Conservation (phyloP, 1,284 basidiomycete genomes). For the Ganoderma multipileum region DNA sequence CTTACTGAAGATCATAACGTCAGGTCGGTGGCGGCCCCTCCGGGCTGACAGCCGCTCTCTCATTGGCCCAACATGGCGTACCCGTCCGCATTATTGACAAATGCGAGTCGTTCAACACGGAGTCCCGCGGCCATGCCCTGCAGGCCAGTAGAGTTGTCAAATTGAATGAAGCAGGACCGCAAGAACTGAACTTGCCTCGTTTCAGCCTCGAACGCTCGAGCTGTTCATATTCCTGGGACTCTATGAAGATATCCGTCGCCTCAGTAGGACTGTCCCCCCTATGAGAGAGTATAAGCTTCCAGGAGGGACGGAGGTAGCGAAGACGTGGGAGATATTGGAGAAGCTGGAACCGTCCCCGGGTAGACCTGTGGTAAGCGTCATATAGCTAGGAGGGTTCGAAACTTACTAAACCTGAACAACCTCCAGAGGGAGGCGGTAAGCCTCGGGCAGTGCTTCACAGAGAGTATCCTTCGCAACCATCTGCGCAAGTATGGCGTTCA, state of each 20-base stretch:
- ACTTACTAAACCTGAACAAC: slow-evolving; percentile 12
- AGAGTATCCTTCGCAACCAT: slow-evolving; percentile 40
- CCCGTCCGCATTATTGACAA: slow-evolving; percentile 47
- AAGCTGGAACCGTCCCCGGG: slow-evolving; percentile 1
- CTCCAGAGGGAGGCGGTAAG: background rate
- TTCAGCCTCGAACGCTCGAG: slow-evolving; percentile 31
- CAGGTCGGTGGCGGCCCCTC: slow-evolving; percentile 40
- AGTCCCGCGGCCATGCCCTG: slow-evolving; percentile 39
- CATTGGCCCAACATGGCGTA: slow-evolving; percentile 33
- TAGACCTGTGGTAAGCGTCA: slow-evolving; percentile 11
- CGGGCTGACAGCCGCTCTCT: slow-evolving; percentile 35
- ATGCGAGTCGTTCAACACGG: slow-evolving; percentile 27
- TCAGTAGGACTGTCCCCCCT: background rate
- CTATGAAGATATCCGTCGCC: background rate
- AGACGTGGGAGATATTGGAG: background rate
- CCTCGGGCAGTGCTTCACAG: slow-evolving; percentile 38
- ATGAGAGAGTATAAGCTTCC: background rate
- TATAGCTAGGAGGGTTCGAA: background rate
- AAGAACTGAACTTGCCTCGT: slow-evolving; percentile 1
- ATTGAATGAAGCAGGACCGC: background rate
- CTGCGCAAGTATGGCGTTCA: slow-evolving; percentile 34
- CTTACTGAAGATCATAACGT: background rate
- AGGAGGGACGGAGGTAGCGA: background rate
- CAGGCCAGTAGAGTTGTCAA: slow-evolving; percentile 29
- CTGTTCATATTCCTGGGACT: slow-evolving; percentile 16